phyloP scores from a whole-genome alignment of 2,329 filamentous ascomycete species.

The Pseudocercospora musae region DNA sequence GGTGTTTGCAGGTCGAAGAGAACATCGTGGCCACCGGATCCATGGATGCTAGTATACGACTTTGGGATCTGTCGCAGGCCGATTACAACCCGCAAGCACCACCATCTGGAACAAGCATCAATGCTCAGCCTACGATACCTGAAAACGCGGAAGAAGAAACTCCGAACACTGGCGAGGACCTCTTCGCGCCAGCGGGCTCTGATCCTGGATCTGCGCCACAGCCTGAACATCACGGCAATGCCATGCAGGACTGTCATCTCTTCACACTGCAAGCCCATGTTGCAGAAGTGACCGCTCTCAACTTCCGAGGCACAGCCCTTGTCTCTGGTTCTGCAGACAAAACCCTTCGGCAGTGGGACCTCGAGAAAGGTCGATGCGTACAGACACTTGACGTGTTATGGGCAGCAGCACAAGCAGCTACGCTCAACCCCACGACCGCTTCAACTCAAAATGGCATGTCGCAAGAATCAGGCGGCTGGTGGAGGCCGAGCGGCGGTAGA shows the following conservation, averaged over 20 bases:
- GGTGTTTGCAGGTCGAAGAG: conserved; percentile 88
- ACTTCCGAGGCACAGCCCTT: conserved; percentile 83
- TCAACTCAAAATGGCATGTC: conserved; percentile 10
- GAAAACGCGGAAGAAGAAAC: conserved; percentile 48
- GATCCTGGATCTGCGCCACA: conserved; percentile 18
- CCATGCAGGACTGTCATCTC: conserved; percentile 85
- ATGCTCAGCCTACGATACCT: conserved; percentile 35
- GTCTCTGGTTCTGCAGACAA: conserved; percentile 97
- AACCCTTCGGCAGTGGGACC: conserved; percentile 94
- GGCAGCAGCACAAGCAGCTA: conserved; percentile 78
- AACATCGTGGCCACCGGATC: conserved; percentile 93
- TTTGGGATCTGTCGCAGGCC: conserved; percentile 92
- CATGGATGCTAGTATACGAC: conserved; percentile 85
- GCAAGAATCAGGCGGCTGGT: conserved; percentile 46
- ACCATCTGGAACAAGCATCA: conserved; percentile 50
- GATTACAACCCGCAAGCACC: conserved; percentile 65
- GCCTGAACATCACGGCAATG: conserved; percentile 65
- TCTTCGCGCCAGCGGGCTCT: conserved; percentile 29
- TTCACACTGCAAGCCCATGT: conserved; percentile 87
- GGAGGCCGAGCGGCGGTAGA: conserved; percentile 64
- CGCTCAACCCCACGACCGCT: conserved; percentile 51
- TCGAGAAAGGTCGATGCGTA: conserved; percentile 94
- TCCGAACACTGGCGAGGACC: conserved; percentile 24
- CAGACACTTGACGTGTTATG: conserved; percentile 97
- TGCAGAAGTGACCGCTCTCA: conserved; percentile 87